Evolutionary conservation across 352 stramenopile genomes (phyloP), one percentile per base, ranked within the genome.

Genomic region (Globisporangium acanthophoron): DNA sequence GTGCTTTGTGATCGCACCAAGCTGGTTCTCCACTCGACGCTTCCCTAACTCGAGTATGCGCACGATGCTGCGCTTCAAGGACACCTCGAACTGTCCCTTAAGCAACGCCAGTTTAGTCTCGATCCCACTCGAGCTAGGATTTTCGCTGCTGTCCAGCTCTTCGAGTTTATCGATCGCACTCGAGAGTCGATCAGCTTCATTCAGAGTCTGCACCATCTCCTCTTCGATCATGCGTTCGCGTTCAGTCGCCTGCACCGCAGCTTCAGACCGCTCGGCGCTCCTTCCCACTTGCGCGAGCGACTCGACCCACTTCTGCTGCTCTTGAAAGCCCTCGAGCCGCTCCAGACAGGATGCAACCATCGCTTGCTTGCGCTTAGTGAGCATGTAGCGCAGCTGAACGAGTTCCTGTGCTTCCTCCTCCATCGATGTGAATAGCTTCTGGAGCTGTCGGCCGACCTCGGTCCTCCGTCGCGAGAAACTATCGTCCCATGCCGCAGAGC

Each of bases 371-470:
- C 48, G 54, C 47, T 41, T 54, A 8, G 5, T 31, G 2, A 54
- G 18, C 20, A 54, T 53, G 37, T 54, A 65, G 11, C 53, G 47
- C 1, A 76, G 52, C 13, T 64, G 40, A 1, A 58, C 59, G 1
- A 76, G 35, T 15, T 76, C 65, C 0, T 9, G 31, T 1, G 68
- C 58, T 33, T 74, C 68, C 41, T 79, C 71, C 39, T 79, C 71
- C 24, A 76, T 65, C 3, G 73, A 52, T 52, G 66, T 63, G 11
- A 72, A 69, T 6, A 76, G n/a, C 33, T 65, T 69, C 7, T 54
- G 37, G 3, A 72, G 40, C 27, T 74, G 65, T 1, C 64, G 54
- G 7, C 66, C 33, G 9, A 74, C 60, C 29, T 76, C 68, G 41
- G 40, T 52, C 5, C 58, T 66, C 0, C 71, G 68, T n/a, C 46